Conservation (phyloP, 129 eudicot species). For the Artemisia tridentata region DNA sequence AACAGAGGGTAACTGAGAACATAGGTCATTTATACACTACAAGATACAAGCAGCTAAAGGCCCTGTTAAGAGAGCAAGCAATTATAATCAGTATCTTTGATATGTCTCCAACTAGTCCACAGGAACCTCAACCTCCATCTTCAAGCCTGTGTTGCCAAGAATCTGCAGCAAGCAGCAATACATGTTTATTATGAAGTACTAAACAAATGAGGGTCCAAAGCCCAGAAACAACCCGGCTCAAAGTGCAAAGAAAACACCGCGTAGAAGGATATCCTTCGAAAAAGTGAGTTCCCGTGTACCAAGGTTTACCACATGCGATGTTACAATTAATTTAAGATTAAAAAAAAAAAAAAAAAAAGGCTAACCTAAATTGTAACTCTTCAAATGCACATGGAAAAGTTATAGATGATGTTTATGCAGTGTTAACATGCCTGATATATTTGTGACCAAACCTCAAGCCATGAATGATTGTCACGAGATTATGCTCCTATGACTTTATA, state of each 20-base stretch:
- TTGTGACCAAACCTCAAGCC: no score
- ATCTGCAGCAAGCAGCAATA: slow-evolving; percentile 45
- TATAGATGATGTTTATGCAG: not conserved
- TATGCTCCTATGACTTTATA: no score
- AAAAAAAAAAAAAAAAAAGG: not conserved
- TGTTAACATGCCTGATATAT: no score
- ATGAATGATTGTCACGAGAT: no score
- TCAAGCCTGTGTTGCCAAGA: slow-evolving; percentile 70
- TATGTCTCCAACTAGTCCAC: slow-evolving; percentile 49
- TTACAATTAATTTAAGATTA: not conserved
- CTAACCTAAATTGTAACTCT: not conserved
- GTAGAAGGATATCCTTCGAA: no score
- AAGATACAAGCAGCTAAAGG: slow-evolving; percentile 19
- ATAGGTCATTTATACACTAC: slow-evolving; percentile 10
- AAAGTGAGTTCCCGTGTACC: not conserved
- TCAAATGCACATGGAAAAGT: slow-evolving; percentile 7
- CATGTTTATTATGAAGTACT: slow-evolving; percentile 4
- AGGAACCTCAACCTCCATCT: slow-evolving; percentile 95
- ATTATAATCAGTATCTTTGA: not conserved
- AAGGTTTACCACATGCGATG: not conserved
- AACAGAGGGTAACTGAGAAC: slow-evolving; percentile 13
- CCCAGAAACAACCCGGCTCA: not conserved
- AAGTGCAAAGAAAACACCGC: no score
- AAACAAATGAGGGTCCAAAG: not conserved
- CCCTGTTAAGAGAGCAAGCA: not conserved